phyloP scores from a whole-genome alignment of 2,329 filamentous ascomycete genomes.

The Colletotrichum coccodes region DNA sequence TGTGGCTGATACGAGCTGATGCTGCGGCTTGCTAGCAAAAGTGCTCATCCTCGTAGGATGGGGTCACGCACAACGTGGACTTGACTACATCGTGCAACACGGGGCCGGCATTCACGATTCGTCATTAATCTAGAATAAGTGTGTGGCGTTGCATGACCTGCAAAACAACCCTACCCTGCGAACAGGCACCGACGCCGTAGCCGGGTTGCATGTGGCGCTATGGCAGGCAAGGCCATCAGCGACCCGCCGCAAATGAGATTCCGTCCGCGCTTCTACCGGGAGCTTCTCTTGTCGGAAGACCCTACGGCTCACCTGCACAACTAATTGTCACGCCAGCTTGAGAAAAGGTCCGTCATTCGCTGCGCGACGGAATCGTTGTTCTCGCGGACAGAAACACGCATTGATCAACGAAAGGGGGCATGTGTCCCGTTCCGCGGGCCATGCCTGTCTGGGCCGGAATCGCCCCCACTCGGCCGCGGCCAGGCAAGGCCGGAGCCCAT shows the following conservation, averaged over 20 bases:
- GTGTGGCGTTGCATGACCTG: background rate
- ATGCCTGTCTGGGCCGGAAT: constrained; percentile 4
- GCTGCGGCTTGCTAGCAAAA: background rate
- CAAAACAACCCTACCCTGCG: constrained; percentile 1
- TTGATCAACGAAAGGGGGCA: background rate
- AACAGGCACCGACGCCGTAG: background rate
- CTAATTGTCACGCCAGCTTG: background rate
- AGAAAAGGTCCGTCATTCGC: background rate
- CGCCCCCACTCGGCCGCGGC: constrained; percentile 5
- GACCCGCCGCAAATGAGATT: background rate
- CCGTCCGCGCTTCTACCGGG: background rate
- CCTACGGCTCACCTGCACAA: background rate
- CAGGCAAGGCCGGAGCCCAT: constrained; percentile 2
- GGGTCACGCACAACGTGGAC: background rate
- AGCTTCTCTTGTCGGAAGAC: background rate
- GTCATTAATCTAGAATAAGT: background rate
- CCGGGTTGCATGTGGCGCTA: background rate
- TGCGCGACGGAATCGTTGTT: background rate
- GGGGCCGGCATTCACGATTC: background rate
- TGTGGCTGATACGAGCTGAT: background rate
- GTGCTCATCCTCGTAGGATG: background rate
- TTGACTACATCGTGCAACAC: background rate
- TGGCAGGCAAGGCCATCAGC: background rate
- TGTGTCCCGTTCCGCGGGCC: constrained; percentile 5
- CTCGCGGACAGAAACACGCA: background rate